Evolutionary conservation across 352 stramenopile genomes (phyloP), one percentile per base, ranked within the genome.

Genomic region (Pythium grandisporangium): DNA sequence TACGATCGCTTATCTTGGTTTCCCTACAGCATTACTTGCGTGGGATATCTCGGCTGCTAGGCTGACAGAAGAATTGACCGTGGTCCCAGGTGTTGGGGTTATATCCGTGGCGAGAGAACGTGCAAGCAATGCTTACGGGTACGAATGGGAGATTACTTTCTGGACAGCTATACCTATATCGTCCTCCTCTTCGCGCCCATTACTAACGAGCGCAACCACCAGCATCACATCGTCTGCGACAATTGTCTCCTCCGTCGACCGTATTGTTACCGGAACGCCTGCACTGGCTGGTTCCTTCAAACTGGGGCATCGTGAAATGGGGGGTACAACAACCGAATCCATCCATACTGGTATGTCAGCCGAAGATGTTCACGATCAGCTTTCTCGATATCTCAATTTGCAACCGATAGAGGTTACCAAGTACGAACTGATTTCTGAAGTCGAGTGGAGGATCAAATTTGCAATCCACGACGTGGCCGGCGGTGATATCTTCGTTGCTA

Each of bases 61-160:
- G 24, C 11, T 74, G 21, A 30, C 48, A 2, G 46, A 58, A 2
- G 43, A 51, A 14, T 17, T 74, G n/a, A 55, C 17, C 11, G 21
- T 6, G 3, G 14, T 70, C 19, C 34, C 51, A 14, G 53, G 45
- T 5, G 43, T 59, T 16, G 58, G 56, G 8, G 22, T 30, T 2
- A n/a, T 73, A 0, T 39, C 44, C 3, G 42, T 71, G 2, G 42
- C 35, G 3, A 33, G 53, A 30, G 34, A 42, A 16, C 7, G 24
- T 19, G 23, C 40, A 1, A 14, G 29, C 1, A 60, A 30, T 36
- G 17, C n/a, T 0, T 22, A 50, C 23, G 60, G 59, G 1, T 74
- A 48, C 24, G 25, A 44, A 5, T 70, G 59, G 55, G 37, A 51
- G n/a, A 35, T 74, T 46, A 74, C 59, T 2, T 70, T 70, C 27